Base-by-base conservation (phyloP, 2,329 filamentous ascomycete species). In the Diplodia intermedia region DNA sequence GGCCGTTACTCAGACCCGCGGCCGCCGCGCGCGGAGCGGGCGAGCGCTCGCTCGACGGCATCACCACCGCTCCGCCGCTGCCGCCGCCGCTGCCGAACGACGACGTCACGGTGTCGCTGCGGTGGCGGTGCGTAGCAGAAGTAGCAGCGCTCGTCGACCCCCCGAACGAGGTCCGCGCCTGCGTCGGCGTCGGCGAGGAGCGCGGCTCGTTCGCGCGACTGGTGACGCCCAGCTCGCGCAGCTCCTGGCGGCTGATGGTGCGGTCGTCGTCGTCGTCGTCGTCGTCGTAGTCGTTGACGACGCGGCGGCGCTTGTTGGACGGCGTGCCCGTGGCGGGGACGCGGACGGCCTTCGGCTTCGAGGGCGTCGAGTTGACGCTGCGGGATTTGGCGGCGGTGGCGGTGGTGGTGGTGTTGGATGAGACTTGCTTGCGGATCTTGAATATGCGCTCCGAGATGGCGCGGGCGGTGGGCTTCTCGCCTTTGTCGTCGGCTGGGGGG, bases 401-500 rank as follows among this genome's bases (percentile, higher is more conserved):
- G 29, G 47, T 31, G n/a, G 29, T 43, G 14, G 29, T 18, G 18
- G 47, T n/a, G 47, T n/a, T 31, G 40, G 20, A 55, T 14, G 23
- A 26, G 23, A 52, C 50, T 1, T 20, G 33, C 55, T 67, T 69
- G 18, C 57, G 54, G 29, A 67, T 67, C 43, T 63, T 66, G 63
- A 36, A 31, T 5, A 69, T 18, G 26, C 65, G 55, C 38, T 69
- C 68, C 3, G 47, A 54, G 43, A 69, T 69, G 18, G 68, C 68
- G 11, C 65, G 63, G 1, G 63, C 8, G 36, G 68, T 69, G 11
- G 63, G 66, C 57, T 63, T 68, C 6, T 68, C 66, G 20, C 50
- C 66, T 5, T 49, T 36, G 29, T 68, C 55, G 1, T 15, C 29
- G 18, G 68, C 56, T 66, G 55, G 31, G 4, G 14, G 12, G 2